A percentile compares a stretch with the other conserved stretches of the same genome.
Evolutionary conservation across 257 asterid genomes (phyloP).

Genomic region (Primulina huaijiensis): DNA sequence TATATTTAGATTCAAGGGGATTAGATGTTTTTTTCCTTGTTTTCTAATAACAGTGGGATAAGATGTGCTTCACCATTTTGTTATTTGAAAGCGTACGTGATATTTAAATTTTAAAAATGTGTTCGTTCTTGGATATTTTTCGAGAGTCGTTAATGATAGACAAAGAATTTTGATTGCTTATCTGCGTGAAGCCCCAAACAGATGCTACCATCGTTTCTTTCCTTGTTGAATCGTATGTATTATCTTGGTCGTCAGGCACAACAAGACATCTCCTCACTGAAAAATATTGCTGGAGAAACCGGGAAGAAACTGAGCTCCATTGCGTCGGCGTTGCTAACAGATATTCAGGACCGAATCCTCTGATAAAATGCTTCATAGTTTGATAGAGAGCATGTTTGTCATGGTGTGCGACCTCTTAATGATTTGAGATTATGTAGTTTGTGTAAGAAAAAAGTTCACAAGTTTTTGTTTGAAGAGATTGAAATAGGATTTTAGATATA

Average conservation of each 20-base stretch:
- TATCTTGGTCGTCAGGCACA: slow-evolving; percentile 65
- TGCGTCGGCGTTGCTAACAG: slow-evolving; percentile 74
- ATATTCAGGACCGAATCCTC: slow-evolving; percentile 92
- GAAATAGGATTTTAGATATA: slow-evolving; percentile 10
- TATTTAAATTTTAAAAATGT: too few relatives aligned
- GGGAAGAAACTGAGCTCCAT: slow-evolving; percentile 78
- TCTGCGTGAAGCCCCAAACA: background rate
- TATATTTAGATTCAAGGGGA: background rate
- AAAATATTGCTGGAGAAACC: slow-evolving; percentile 94
- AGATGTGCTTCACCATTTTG: background rate
- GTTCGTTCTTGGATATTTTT: background rate
- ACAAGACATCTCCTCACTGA: slow-evolving; percentile 85
- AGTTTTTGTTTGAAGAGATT: background rate
- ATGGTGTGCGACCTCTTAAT: slow-evolving; percentile 16
- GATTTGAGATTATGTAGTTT: slow-evolving; percentile 18
- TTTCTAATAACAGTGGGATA: background rate
- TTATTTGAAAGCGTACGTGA: background rate
- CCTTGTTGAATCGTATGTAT: background rate
- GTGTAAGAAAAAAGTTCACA: slow-evolving; percentile 22
- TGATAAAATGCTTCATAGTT: slow-evolving; percentile 32
- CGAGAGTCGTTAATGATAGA: too few relatives aligned
- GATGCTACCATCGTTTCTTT: background rate
- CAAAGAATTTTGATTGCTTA: background rate
- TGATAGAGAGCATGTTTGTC: slow-evolving; percentile 31
- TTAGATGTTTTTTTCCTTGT: too few relatives aligned